phyloP scores from a whole-genome alignment of 371 early-diverging fungal species.

The Rhizopus arrhizus region DNA sequence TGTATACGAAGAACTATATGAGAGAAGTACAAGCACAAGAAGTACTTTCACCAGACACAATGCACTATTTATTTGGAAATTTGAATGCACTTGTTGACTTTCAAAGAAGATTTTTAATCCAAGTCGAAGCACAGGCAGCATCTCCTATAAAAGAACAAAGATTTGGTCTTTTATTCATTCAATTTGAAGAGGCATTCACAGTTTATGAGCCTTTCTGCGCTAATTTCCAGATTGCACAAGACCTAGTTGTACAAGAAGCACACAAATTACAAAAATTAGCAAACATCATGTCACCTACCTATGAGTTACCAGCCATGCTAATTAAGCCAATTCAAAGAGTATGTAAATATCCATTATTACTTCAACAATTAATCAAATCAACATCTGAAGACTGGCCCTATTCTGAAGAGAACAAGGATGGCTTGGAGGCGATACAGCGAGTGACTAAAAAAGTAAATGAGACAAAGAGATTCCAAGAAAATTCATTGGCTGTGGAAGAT shows the following conservation, averaged over 20 bases:
- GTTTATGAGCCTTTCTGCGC: conserved; percentile 95
- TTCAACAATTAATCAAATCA: conserved; percentile 82
- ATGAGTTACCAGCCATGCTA: conserved; percentile 86
- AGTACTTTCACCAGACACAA: conserved; percentile 72
- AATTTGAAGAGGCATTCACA: conserved; percentile 80
- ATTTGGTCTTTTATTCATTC: conserved; percentile 81
- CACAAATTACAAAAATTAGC: conserved; percentile 55
- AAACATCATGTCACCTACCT: conserved; percentile 78
- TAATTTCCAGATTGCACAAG: conserved; percentile 81
- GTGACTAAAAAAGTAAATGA: conserved; percentile 92
- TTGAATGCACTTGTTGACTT: conserved; percentile 92
- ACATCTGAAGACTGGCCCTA: conserved; percentile 70
- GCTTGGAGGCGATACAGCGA: conserved; percentile 78
- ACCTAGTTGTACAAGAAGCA: conserved; percentile 49
- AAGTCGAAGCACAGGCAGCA: conserved; percentile 82
- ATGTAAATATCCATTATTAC: conserved; percentile 91
- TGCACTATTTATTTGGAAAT: conserved; percentile 87
- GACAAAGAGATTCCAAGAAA: conserved; percentile 84
- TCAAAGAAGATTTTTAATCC: conserved; percentile 90
- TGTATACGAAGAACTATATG: conserved; percentile 42
- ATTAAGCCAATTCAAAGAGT: conserved; percentile 97
- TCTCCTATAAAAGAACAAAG: conserved; percentile 76
- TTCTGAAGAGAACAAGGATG: conserved; percentile 77
- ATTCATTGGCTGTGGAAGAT: conserved; percentile 70
- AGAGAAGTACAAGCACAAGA: conserved; percentile 57